Evolutionary conservation across 306 rosid genomes (phyloP).

Genomic region (Quercus glauca): DNA sequence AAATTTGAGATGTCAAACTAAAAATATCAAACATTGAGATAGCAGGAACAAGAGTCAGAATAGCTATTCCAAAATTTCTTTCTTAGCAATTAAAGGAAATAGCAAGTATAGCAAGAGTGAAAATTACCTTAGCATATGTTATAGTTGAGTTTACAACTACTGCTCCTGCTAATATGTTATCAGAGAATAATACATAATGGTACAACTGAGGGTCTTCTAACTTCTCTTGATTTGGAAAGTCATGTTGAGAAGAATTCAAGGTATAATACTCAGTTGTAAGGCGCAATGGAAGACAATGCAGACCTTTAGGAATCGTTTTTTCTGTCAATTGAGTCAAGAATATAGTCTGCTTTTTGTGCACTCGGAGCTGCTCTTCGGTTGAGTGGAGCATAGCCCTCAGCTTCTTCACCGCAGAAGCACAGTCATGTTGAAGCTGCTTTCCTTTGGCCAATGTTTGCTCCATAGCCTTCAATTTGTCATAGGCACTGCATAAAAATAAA

Average conservation of each 20-base stretch:
- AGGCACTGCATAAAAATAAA: slow-evolving; percentile 48
- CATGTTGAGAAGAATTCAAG: slow-evolving; percentile 68
- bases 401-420: slow-evolving; percentile 70
- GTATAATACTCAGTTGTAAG: slow-evolving; percentile 84
- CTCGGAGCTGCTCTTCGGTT: slow-evolving; percentile 80
- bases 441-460: slow-evolving; percentile 75
- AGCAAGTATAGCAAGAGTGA: no score
- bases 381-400: slow-evolving; percentile 95
- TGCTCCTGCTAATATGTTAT: slow-evolving; percentile 83
- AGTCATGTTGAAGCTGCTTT: slow-evolving; percentile 75
- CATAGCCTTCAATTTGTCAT: slow-evolving; percentile 73
- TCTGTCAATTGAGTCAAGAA: slow-evolving; percentile 46
- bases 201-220: slow-evolving; percentile 66
- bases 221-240: slow-evolving; percentile 72
- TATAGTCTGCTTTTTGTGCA: slow-evolving; percentile 80
- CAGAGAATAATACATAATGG: slow-evolving; percentile 91
- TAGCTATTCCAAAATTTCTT: no score
- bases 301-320: slow-evolving; percentile 93
- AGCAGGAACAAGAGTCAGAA: no score
- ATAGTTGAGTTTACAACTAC: slow-evolving; percentile 90
- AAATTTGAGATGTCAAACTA: no score
- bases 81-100: no score
- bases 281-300: slow-evolving; percentile 95
- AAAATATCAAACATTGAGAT: no score
- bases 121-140: slow-evolving; percentile 65